phyloP scores from a whole-genome alignment of 768 basidiomycete species.

The Collybia sordida region DNA sequence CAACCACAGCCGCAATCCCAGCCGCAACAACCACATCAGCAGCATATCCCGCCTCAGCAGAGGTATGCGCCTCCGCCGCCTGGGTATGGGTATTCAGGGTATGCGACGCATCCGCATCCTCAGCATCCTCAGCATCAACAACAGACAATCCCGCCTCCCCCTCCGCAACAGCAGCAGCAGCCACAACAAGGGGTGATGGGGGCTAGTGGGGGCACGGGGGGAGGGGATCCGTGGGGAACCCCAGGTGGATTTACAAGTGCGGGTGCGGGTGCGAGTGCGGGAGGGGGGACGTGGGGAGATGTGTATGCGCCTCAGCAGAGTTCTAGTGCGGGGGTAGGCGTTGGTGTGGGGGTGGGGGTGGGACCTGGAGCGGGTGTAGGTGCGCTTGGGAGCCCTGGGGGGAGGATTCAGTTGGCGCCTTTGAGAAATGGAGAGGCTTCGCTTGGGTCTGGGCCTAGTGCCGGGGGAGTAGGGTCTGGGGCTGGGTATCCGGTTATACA shows the following conservation, averaged over 20 bases:
- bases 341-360: background rate
- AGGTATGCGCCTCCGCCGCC: slow-evolving; percentile 1
- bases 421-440: slow-evolving; percentile 31
- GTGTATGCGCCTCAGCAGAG: slow-evolving; percentile 3
- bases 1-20: slow-evolving; percentile 10
- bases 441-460: too few relatives aligned
- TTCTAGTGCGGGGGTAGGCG: background rate
- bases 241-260: background rate
- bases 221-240: slow-evolving; percentile 9
- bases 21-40: slow-evolving; percentile 1
- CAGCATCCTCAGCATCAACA: slow-evolving; percentile 13
- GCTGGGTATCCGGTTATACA: slow-evolving; percentile 30
- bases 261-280: background rate
- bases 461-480: slow-evolving; percentile 7
- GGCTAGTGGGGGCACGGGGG: slow-evolving; percentile 6
- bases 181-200: slow-evolving; percentile 6
- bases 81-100: too few relatives aligned
- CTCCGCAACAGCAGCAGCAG: slow-evolving; percentile 8
- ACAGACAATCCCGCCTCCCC: background rate
- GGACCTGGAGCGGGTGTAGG: slow-evolving; percentile 8
- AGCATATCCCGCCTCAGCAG: slow-evolving; percentile 1
- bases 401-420: slow-evolving; percentile 59
- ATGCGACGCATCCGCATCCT: background rate
- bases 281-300: slow-evolving; percentile 3
- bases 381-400: slow-evolving; percentile 23